phyloP scores from a whole-genome alignment of 2,329 filamentous ascomycete genomes.

The Xylariaceae sp. region DNA sequence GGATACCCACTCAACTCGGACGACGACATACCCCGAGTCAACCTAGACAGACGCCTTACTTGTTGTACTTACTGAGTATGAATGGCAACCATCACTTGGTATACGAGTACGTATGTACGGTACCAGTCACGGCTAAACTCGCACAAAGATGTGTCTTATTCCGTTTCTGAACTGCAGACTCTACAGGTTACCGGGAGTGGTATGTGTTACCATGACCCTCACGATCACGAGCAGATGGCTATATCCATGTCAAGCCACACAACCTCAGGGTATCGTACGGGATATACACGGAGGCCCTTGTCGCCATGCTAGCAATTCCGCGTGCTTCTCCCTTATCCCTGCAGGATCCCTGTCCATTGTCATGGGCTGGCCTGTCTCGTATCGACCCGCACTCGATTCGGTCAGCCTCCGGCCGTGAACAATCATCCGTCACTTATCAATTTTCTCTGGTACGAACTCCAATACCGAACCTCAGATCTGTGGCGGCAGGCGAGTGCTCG shows the following conservation, averaged over 20 bases:
- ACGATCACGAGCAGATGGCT: not conserved
- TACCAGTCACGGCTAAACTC: too few relatives aligned
- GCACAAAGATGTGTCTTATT: too few relatives aligned
- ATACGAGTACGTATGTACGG: too few relatives aligned
- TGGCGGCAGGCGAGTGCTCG: not conserved
- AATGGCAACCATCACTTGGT: too few relatives aligned
- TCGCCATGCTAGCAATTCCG: conserved; percentile 13
- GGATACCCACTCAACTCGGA: not conserved
- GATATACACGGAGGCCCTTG: conserved; percentile 3
- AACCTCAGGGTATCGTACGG: not conserved
- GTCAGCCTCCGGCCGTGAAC: conserved; percentile 9
- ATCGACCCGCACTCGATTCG: conserved; percentile 22
- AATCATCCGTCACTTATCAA: not conserved
- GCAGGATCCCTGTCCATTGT: not conserved
- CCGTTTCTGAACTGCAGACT: too few relatives aligned
- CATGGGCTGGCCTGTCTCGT: conserved; percentile 15
- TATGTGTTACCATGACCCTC: not conserved
- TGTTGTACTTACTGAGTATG: too few relatives aligned
- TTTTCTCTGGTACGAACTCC: not conserved
- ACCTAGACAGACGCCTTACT: too few relatives aligned
- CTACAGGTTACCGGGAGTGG: too few relatives aligned
- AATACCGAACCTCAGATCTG: not conserved
- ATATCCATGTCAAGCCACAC: not conserved
- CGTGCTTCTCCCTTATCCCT: not conserved
- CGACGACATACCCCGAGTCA: too few relatives aligned